Conservation (phyloP, 169 alveolate genomes). For the Plasmodium inui region DNA sequence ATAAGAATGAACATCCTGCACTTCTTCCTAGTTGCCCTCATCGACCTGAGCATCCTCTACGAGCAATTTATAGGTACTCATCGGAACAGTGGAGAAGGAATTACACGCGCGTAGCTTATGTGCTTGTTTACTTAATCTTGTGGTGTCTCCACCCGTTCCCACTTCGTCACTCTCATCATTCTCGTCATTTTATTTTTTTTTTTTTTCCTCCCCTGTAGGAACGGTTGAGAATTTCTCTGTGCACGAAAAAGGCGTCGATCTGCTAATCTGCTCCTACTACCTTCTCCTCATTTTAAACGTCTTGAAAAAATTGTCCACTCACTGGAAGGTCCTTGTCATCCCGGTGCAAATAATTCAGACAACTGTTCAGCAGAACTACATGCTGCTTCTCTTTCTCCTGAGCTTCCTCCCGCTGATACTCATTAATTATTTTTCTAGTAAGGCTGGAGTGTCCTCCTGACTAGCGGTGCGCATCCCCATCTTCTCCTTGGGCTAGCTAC, state of each 20-base stretch:
- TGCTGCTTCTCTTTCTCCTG: constrained; percentile 18
- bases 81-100: background rate
- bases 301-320: background rate
- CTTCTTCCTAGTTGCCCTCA: background rate
- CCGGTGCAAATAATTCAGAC: constrained; percentile 25
- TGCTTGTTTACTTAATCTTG: background rate
- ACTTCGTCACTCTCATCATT: background rate
- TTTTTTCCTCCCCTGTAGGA: background rate
- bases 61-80: constrained; percentile 48
- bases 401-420: constrained; percentile 8
- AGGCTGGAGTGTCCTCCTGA: background rate
- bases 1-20: constrained; percentile 3
- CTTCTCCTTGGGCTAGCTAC: too few relatives aligned
- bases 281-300: constrained; percentile 22
- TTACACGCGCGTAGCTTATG: background rate
- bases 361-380: constrained; percentile 10
- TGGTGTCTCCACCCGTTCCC: background rate
- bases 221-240: constrained; percentile 23
- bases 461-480: background rate
- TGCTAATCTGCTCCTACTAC: constrained; percentile 19
- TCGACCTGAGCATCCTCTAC: constrained; percentile 25
- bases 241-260: background rate
- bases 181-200: background rate
- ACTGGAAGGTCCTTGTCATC: constrained; percentile 1
- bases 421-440: constrained; percentile 45